Percentiles rank a stretch among this genome's conserved stretches.
phyloP scores from a whole-genome alignment of 768 basidiomycete genomes.

The Leucosporidium yakuticum region DNA sequence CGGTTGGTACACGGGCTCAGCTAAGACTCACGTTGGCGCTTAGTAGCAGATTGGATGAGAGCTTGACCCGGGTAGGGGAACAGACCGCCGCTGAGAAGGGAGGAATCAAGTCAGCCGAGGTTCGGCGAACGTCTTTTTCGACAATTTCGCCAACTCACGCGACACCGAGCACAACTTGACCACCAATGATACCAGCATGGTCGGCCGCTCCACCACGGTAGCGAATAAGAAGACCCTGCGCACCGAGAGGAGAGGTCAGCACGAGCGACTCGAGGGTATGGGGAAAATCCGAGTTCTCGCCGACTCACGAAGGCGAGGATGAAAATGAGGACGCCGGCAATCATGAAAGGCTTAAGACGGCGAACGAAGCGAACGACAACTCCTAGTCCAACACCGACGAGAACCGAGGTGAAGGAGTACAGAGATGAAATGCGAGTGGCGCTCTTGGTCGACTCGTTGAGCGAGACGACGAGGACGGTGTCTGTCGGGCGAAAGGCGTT shows the following conservation, averaged over 20 bases:
- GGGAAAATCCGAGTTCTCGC: no score
- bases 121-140: no score
- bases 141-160: conserved; percentile 11
- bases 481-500: conserved; percentile 4
- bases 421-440: conserved; percentile 40
- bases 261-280: no score
- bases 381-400: conserved; percentile 40
- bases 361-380: conserved; percentile 39
- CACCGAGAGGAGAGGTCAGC: no score
- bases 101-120: no score
- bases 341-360: conserved; percentile 40
- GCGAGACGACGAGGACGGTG: conserved; percentile 39
- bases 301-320: conserved; percentile 33
- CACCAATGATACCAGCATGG: conserved; percentile 37
- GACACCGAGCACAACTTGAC: conserved; percentile 40
- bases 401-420: conserved; percentile 41
- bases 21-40: conserved; percentile 29
- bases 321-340: conserved; percentile 39
- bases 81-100: conserved; percentile 17
- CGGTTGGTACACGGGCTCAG: no score
- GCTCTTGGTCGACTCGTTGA: conserved; percentile 35
- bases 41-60: conserved; percentile 34
- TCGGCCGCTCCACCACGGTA: conserved; percentile 28
- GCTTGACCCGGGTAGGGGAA: conserved; percentile 41
- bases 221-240: conserved; percentile 39